Evolutionary conservation across 1,139 yeast genomes (phyloP).

Genomic region (Saccharomyces hybrid): DNA sequence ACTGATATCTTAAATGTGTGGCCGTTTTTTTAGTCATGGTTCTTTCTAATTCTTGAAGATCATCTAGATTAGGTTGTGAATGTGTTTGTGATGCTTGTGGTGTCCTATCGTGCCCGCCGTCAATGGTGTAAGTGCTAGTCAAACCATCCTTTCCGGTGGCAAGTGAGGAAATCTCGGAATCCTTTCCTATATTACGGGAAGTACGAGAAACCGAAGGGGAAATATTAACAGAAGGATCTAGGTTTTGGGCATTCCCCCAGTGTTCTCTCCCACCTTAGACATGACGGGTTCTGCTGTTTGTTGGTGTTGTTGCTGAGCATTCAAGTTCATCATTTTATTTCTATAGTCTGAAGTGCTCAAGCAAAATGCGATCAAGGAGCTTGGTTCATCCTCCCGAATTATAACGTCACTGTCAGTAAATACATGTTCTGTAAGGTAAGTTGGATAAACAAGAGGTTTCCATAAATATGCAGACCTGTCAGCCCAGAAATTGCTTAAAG

Average conservation of each 20-base stretch:
- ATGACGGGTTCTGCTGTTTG: not conserved
- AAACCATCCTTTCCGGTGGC: not conserved
- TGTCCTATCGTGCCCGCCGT: not conserved
- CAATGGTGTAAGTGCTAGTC: not conserved
- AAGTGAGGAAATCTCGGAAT: not conserved
- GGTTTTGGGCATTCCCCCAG: not conserved
- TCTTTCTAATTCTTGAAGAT: constrained; percentile 40
- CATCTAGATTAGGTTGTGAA: constrained; percentile 10
- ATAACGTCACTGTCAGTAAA: constrained; percentile 92
- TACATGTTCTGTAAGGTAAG: constrained; percentile 74
- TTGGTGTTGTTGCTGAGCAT: constrained; percentile 60
- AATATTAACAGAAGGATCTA: not conserved
- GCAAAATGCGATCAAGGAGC: constrained; percentile 89
- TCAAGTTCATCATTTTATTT: constrained; percentile 55
- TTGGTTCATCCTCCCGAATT: constrained; percentile 94
- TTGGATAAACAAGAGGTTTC: constrained; percentile 86
- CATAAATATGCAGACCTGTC: constrained; percentile 93
- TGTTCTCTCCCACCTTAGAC: not conserved
- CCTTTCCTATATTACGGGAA: not conserved
- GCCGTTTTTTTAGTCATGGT: constrained; percentile 77
- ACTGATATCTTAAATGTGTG: constrained; percentile 84
- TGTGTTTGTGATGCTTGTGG: not conserved
- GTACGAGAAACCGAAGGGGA: not conserved
- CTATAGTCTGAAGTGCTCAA: constrained; percentile 76
- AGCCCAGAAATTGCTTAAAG: constrained; percentile 92